Conservation (phyloP, 2,329 filamentous ascomycete species). For the Pestalotiopsis sp. region DNA sequence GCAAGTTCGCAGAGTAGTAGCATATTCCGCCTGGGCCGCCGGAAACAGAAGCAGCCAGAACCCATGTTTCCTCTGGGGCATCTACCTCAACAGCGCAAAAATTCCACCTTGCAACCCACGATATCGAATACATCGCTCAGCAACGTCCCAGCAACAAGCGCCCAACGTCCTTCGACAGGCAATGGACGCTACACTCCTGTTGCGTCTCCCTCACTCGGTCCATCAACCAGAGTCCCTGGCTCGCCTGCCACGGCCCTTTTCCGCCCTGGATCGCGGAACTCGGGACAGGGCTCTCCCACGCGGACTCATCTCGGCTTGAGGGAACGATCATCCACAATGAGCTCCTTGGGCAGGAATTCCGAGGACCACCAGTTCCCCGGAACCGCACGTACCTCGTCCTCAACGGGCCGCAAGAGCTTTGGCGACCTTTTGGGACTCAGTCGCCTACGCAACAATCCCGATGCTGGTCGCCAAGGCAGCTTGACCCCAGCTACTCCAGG, state of each 20-base stretch:
- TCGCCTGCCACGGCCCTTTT: conserved; percentile 56
- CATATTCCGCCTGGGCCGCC: conserved; percentile 80
- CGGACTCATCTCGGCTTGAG: conserved; percentile 63
- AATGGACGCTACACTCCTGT: conserved; percentile 36
- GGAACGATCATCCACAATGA: conserved; percentile 87
- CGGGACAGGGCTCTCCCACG: conserved; percentile 70
- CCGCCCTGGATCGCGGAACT: conserved; percentile 49
- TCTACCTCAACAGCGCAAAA: conserved; percentile 73
- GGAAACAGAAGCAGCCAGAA: conserved; percentile 73
- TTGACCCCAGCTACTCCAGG: conserved; percentile 70
- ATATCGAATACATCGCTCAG: conserved; percentile 49
- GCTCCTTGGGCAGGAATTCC: conserved; percentile 75
- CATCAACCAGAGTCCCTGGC: conserved; percentile 36
- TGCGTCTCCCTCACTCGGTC: conserved; percentile 36
- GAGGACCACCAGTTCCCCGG: conserved; percentile 72
- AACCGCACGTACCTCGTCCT: conserved; percentile 77
- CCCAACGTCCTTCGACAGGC: conserved; percentile 30
- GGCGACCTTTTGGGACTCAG: conserved; percentile 82
- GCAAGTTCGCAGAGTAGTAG: conserved; percentile 64
- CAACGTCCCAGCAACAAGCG: conserved; percentile 21
- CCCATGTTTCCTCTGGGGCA: conserved; percentile 85
- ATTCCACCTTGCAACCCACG: conserved; percentile 33
- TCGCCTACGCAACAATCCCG: conserved; percentile 80
- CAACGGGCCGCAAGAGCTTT: conserved; percentile 91
- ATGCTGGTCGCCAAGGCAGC: conserved; percentile 72